Evolutionary conservation across 1,139 yeast species (phyloP).

Genomic region (Hemisphaericaspora xylanilytica): DNA sequence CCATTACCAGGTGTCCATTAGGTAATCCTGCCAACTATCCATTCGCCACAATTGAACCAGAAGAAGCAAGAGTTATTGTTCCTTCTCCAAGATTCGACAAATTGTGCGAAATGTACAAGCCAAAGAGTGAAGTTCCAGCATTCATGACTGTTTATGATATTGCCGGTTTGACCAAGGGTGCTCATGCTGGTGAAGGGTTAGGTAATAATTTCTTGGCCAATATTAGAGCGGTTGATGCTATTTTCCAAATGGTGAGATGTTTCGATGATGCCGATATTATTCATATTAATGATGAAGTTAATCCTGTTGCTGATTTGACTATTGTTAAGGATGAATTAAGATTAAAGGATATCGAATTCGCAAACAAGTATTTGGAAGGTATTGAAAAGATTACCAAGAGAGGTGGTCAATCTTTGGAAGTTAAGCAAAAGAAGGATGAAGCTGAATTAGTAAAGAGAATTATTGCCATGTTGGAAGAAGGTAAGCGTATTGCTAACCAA

Average conservation of each 20-base stretch:
- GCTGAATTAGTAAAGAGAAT: slow-evolving; percentile 76
- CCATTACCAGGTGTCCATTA: slow-evolving; percentile 83
- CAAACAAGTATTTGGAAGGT: slow-evolving; percentile 83
- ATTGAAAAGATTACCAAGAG: slow-evolving; percentile 84
- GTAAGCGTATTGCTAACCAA: slow-evolving; percentile 90
- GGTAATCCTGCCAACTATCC: slow-evolving; percentile 99
- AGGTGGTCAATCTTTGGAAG: slow-evolving; percentile 96
- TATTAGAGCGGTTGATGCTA: slow-evolving; percentile 97
- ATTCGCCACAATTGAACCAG: slow-evolving; percentile 98
- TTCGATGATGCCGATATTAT: slow-evolving; percentile 98
- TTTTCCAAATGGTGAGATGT: slow-evolving; percentile 96
- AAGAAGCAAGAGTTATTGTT: slow-evolving; percentile 95
- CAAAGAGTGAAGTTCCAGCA: slow-evolving; percentile 88
- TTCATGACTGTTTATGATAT: slow-evolving; percentile 92
- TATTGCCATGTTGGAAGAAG: slow-evolving; percentile 72
- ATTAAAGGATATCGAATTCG: slow-evolving; percentile 95
- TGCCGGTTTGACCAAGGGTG: slow-evolving; percentile 98
- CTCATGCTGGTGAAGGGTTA: slow-evolving; percentile 95
- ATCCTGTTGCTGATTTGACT: slow-evolving; percentile 93
- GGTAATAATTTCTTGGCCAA: slow-evolving; percentile 98
- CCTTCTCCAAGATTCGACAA: slow-evolving; percentile 89
- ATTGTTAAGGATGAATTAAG: slow-evolving; percentile 90
- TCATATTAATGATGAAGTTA: slow-evolving; percentile 97
- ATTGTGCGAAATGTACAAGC: slow-evolving; percentile 70
- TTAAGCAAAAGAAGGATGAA: slow-evolving; percentile 92